Evolutionary conservation across 2,329 filamentous ascomycete species (phyloP).

Genomic region (Aureobasidium sp.): DNA sequence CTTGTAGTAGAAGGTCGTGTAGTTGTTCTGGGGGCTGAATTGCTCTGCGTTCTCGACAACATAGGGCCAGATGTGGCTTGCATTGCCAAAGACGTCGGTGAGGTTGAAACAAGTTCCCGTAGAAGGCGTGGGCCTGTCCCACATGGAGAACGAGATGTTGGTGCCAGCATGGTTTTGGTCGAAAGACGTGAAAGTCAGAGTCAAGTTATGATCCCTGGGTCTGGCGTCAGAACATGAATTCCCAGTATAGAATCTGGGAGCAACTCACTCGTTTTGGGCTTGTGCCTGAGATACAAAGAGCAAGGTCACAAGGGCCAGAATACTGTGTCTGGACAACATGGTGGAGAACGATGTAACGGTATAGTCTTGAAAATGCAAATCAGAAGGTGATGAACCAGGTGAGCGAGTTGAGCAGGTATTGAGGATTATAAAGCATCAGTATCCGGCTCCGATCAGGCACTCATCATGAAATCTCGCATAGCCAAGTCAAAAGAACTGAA

Average conservation of each 20-base stretch:
- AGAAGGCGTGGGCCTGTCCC: not conserved
- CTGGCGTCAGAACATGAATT: not conserved
- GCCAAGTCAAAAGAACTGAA: not conserved
- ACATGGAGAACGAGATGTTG: not conserved
- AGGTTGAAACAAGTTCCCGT: not conserved
- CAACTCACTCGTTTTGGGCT: not conserved
- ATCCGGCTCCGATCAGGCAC: not conserved
- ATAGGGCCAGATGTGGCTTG: not conserved
- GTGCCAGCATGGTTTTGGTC: not conserved
- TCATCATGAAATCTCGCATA: not conserved
- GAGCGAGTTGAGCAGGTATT: not conserved
- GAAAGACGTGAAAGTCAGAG: not conserved
- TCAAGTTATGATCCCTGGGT: not conserved
- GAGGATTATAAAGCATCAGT: not conserved
- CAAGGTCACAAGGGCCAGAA: not conserved
- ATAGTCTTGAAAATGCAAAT: not conserved
- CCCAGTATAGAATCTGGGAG: too few species aligned
- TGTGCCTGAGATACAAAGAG: not conserved
- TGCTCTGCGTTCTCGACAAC: not conserved
- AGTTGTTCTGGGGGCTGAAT: not conserved
- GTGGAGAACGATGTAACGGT: not conserved
- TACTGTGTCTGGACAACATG: not conserved
- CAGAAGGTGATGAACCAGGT: not conserved
- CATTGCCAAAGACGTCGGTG: not conserved
- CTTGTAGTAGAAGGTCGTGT: not conserved